Conservation (phyloP, 257 asterid species). For the Solanum raphanifolium region DNA sequence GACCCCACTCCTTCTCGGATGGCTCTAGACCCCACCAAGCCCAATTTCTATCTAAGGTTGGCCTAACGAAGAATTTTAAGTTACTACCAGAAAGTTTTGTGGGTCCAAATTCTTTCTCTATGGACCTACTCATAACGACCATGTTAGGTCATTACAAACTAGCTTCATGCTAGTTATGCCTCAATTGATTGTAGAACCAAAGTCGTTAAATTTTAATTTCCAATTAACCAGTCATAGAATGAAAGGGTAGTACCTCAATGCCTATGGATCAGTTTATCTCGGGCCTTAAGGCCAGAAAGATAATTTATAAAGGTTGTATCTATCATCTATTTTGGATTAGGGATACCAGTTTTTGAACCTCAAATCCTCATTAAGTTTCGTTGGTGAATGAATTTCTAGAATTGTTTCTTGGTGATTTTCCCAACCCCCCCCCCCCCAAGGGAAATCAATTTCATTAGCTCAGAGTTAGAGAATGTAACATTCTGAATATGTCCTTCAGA, state of each 20-base stretch:
- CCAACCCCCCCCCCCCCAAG: too few relatives aligned
- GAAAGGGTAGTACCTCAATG: too few relatives aligned
- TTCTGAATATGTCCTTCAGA: too few relatives aligned
- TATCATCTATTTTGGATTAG: too few relatives aligned
- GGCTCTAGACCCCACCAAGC: background rate
- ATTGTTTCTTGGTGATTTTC: too few relatives aligned
- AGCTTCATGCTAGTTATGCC: background rate
- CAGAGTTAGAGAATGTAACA: too few relatives aligned
- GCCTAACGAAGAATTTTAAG: background rate
- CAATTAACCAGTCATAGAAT: too few relatives aligned
- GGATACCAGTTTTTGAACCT: too few relatives aligned
- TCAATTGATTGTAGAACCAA: background rate
- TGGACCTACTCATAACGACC: background rate
- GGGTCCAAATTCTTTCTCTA: background rate
- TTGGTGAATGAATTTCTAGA: too few relatives aligned
- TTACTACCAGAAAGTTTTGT: background rate
- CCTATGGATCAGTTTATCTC: background rate
- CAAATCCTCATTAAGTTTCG: too few relatives aligned
- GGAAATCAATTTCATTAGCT: too few relatives aligned
- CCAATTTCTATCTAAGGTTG: background rate
- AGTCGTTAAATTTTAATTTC: too few relatives aligned
- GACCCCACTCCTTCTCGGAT: background rate
- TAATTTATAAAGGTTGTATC: background rate
- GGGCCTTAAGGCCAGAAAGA: background rate
- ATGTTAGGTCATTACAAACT: background rate